Conservation (phyloP, 2,329 filamentous ascomycete species). For the Phoma sp. region DNA sequence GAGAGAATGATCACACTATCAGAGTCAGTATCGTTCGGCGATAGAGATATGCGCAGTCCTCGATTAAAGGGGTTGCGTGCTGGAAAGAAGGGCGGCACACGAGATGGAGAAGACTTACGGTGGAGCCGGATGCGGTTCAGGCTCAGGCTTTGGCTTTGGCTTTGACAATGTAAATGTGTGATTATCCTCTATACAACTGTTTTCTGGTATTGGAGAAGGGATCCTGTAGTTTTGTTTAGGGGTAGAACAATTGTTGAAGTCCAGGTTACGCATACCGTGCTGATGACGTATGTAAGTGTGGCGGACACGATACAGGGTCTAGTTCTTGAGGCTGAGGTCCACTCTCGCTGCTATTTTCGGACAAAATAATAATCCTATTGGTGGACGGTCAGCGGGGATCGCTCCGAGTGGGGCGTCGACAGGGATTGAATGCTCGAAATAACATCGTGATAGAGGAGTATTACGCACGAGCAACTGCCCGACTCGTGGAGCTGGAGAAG, state of each 20-base stretch:
- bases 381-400: conserved; percentile 9
- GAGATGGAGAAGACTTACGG: conserved; percentile 13
- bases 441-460: background rate
- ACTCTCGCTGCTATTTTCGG: conserved; percentile 25
- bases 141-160: conserved; percentile 9
- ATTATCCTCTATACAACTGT: conserved; percentile 12
- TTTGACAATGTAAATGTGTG: background rate
- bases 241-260: conserved; percentile 9
- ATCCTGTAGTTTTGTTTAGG: conserved; percentile 12
- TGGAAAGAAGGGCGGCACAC: too few species aligned
- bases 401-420: background rate
- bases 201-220: background rate
- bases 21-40: background rate
- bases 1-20: conserved; percentile 29
- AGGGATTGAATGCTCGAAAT: background rate
- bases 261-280: conserved; percentile 27
- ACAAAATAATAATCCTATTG: conserved; percentile 36
- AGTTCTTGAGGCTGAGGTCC: conserved; percentile 27
- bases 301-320: conserved; percentile 27
- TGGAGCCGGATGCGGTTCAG: conserved; percentile 17
- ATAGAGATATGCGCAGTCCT: background rate
- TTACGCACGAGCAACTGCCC: background rate
- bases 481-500: background rate
- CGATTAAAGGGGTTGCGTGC: background rate
- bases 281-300: conserved; percentile 32